Base-by-base conservation (phyloP, 2,329 filamentous ascomycete genomes). In the Chaetomiaceae sp. region DNA sequence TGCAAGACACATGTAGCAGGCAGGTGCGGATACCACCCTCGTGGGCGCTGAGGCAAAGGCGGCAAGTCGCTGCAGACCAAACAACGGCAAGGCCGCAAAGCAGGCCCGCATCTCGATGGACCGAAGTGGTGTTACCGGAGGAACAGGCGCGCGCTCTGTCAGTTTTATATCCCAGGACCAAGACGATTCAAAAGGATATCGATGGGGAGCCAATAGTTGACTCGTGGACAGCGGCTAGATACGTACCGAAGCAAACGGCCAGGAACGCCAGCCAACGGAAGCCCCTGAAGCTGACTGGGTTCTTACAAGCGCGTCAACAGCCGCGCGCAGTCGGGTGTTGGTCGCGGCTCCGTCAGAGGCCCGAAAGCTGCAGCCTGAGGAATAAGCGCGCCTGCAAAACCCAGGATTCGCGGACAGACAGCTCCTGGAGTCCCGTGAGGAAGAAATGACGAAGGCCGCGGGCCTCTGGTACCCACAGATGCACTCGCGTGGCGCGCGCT, bases 81-180 rank as follows among this genome's bases (percentile, higher is more conserved):
- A 27, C 21, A 14, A 16, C 34, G 36, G 20, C 10, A 50, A 32
- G 51, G 53, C 40, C 41, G 38, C 36, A 49, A 29, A 50, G 10
- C 11, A 47, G 55, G 55, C 13, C 42, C 41, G 42, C 27, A 18
- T 48, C 18, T 27, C 27, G 42, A 48, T 33, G n/a, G 11, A 40
- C 42, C 23, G 53, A 48, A 48, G 48, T 7, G 16, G 41, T 48
- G 44, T 57, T 60, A 46, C 48, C 48, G 37, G 40, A 40, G 53
- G 32, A 60, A 54, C 57, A 60, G 60, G 60, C 61, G 61, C 61
- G 61, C 60, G 61, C 60, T 62, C 57, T 54, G n/a, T 50, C 20
- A 3, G 21, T 40, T 44, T 42, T 50, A 54, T 49, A 55, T 51
- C 38, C 32, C 51, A 47, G 51, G 51, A 41, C 27, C 37, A 40